These are phyloP conservation scores for Nitzschia sp. DNA, from an alignment of 108 stramenopile species.

Conservation along the genomic window DNA sequence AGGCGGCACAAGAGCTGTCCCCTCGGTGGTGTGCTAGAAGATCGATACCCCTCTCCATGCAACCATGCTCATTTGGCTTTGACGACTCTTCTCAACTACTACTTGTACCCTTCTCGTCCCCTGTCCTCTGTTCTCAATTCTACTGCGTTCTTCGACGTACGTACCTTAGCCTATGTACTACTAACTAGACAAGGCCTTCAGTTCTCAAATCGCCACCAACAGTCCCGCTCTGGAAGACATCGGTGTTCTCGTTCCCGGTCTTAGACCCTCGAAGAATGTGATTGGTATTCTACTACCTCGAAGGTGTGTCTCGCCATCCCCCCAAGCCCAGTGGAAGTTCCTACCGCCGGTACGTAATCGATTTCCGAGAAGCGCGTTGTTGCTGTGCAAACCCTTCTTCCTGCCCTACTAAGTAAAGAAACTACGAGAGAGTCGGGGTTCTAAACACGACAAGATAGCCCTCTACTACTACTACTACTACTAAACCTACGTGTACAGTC, in stretches of 20 bases:
- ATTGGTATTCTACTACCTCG: no score
- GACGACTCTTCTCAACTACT: no score
- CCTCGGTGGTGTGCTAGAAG: conserved; percentile 7
- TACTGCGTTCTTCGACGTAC: no score
- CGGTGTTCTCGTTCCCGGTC: neutral
- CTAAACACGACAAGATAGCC: neutral
- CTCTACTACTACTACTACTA: no score
- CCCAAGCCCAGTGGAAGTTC: neutral
- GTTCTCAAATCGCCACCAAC: neutral
- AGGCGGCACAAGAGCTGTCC: conserved; percentile 5
- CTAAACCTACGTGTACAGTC: no score
- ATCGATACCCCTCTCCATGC: neutral
- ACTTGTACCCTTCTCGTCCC: neutral
- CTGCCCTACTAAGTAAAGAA: neutral
- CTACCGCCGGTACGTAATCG: neutral
- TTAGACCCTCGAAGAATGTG: neutral
- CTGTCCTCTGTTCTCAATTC: neutral
- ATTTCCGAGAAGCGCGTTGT: neutral
- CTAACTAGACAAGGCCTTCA: neutral
- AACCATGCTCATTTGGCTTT: neutral
- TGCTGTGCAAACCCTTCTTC: neutral
- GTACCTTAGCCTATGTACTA: neutral
- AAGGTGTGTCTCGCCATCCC: neutral
- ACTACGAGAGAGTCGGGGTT: neutral
- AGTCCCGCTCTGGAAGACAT: no score